Base-by-base conservation (phyloP, 345 rosid species). In the Orychophragmus violaceus region DNA sequence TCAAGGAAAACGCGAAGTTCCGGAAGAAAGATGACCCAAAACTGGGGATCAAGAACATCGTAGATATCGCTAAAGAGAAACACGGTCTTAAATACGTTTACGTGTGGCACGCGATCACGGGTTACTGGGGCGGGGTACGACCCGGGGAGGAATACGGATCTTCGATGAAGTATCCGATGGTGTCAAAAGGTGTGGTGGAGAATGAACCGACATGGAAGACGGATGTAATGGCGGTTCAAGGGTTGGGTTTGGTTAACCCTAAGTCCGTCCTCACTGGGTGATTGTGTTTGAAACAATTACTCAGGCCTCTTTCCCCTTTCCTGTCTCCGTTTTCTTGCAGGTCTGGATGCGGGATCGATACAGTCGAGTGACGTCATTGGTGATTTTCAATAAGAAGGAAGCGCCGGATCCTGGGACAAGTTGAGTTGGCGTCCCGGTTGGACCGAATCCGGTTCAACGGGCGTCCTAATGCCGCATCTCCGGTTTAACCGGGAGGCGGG, bases 41-140 rank as follows among this genome's bases (percentile, higher is more conserved):
- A 10, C 42, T 56, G 9, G 98, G 98, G 69, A 88, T 93, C 0
- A 84, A 86, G 78, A 85, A 69, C 76, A 88, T 86, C 0, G 98
- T 90, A 1, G 76, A 82, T 17, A 69, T 83, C 1, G 88, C 96
- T 0, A 93, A 87, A 67, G 67, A 83, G 44, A 86, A 81, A 49
- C 69, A 87, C 68, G 96, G 94, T 61, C 59, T 93, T 23, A 88
- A 85, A 17, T 85, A 82, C 23, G 94, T 90, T 46, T 93, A 93
- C 59, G 94, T 93, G 17, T 93, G 98, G 98, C 98, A 93, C 48
- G 97, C 97, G 4, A 93, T 93, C 6, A 85, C 90, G 0, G 98
- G 98, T 39, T 93, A 93, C 35, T 93, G 97, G 98, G 98, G 98
- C 3, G 98, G 98, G 60, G 96, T 93, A 66, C 78, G 84, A 0